Evolutionary conservation across 108 stramenopile genomes (phyloP).

Genomic region (Conticribra weissflogii): DNA sequence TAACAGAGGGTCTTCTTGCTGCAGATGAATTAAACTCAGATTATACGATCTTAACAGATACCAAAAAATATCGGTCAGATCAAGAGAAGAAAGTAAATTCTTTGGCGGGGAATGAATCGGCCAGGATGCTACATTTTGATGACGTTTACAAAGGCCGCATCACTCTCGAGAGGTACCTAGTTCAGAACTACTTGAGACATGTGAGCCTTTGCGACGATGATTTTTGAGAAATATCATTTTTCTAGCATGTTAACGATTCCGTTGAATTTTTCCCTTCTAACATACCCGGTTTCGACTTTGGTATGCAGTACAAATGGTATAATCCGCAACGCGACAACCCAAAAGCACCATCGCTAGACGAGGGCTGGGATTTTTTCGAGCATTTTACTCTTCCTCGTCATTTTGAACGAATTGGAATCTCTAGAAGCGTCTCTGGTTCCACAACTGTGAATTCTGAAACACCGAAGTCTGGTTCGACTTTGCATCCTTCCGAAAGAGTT

Average conservation of each 20-base stretch:
- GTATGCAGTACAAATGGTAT: constrained; percentile 1
- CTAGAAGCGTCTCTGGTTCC: not conserved
- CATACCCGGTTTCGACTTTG: not conserved
- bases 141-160: not conserved
- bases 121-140: not conserved
- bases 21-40: not conserved
- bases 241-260: not conserved
- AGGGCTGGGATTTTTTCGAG: constrained; percentile 47
- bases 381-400: constrained; percentile 33
- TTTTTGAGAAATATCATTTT: not conserved
- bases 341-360: constrained; percentile 1
- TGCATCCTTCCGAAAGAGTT: not conserved
- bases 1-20: not conserved
- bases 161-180: not conserved
- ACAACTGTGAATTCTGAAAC: not conserved
- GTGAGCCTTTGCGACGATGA: not conserved
- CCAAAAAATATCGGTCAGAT: not conserved
- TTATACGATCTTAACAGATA: not conserved
- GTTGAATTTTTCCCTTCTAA: not conserved
- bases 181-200: constrained; percentile 3
- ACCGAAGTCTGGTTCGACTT: not conserved
- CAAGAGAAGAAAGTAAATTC: not conserved
- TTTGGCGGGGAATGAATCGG: not conserved
- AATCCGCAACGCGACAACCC: constrained; percentile 1
- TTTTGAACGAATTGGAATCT: not conserved